Percentiles rank a stretch among this genome's conserved stretches.
Evolutionary conservation across 2,329 filamentous ascomycete species (phyloP).

Genomic region (Nannizzia gypsea): DNA sequence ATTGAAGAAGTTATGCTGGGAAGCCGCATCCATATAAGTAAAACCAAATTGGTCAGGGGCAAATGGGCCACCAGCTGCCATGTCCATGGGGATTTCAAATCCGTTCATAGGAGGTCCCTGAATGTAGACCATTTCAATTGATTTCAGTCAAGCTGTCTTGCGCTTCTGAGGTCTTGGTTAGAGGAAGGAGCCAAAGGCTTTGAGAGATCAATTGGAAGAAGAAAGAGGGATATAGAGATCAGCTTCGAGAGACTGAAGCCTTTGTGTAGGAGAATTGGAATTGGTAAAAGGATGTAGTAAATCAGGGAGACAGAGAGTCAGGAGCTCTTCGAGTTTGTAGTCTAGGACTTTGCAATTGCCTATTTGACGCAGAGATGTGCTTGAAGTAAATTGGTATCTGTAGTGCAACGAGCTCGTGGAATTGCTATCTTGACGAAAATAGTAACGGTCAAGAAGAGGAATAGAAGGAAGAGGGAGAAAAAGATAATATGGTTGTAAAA

Average conservation of each 20-base stretch:
- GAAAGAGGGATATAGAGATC: neutral
- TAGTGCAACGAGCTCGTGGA: neutral
- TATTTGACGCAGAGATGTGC: neutral
- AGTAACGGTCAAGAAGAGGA: neutral
- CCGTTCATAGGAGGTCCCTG: neutral
- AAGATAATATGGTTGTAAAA: neutral
- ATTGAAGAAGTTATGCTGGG: neutral
- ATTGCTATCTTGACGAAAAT: neutral
- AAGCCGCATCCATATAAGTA: neutral
- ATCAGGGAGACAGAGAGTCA: neutral
- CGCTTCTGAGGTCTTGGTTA: neutral
- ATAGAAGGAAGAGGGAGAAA: neutral
- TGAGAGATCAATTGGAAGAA: neutral
- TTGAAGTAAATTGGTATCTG: neutral
- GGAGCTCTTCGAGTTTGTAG: neutral
- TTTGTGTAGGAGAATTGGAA: neutral
- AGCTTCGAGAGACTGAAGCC: conserved; percentile 3
- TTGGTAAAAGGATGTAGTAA: neutral
- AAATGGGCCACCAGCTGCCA: neutral
- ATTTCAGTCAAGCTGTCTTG: neutral
- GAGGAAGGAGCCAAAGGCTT: neutral
- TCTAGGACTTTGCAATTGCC: neutral
- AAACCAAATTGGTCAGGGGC: neutral
- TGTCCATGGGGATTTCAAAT: neutral
- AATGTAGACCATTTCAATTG: neutral